Evolutionary conservation across 305 asterid species (phyloP), one percentile per base, ranked within the genome.

Genomic region (Solanum chacoense): DNA sequence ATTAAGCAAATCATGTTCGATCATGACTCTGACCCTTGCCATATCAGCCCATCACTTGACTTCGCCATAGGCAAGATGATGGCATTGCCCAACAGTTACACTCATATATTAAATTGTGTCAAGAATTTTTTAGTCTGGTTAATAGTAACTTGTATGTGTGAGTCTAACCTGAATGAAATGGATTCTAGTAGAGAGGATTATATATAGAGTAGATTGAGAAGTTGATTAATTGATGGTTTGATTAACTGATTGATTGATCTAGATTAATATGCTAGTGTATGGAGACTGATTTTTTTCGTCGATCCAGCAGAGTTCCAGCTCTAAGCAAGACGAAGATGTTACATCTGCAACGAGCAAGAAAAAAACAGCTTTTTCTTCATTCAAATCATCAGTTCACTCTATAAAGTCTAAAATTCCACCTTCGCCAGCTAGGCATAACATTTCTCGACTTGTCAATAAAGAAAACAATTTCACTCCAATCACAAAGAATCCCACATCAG

Each of bases 401-500:
- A 93, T 89, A 65, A 93, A 90, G 88, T 26, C 94, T 84, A 91
- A 90, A 86, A 80, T 88, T 89, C 95, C 95, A 81, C 81, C 91
- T 28, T 75, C 95, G 24, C 97, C 95, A 26, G 90, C 93, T 32
- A 92, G 92, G 89, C 94, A 92, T 85, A 86, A 87, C 80, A 88
- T 94, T 85, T 90, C 86, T 18, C 22, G 94, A 85, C 93, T 75
- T 76, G 74, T 88, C 92, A 93, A 91, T 91, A 95, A 92, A 89
- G 96, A 93, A 87, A 90, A 75, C 85, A 91, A 84, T 59, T 85
- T 59, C 35, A 79, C 89, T 72, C 89, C 87, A 77, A 88, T 88
- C 86, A 29, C 86, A 10, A 88, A 55, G 85, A 79, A 92, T 77
- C 80, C 92, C 85, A 88, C 77, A 0, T 83, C 86, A 50, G 86